phyloP scores from a whole-genome alignment of 192 early-diverging fungal genomes.

The Coemansia umbellata region DNA sequence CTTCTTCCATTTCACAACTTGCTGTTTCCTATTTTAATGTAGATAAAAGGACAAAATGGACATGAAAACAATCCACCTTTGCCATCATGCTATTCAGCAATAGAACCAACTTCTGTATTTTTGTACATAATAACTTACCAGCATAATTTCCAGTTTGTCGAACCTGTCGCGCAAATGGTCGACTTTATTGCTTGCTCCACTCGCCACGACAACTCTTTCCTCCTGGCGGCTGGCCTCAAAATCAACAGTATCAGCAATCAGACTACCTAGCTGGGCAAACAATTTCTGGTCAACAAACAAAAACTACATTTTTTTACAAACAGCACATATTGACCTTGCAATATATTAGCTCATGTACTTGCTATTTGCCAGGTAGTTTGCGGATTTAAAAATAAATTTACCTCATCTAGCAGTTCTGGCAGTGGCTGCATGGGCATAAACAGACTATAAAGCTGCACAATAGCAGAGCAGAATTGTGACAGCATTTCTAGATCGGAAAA shows the following conservation, averaged over 20 bases:
- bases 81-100: too few relatives aligned
- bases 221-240: conserved; percentile 29
- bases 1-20: conserved; percentile 31
- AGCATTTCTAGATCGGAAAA: conserved; percentile 28
- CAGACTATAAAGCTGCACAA: conserved; percentile 20
- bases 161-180: conserved; percentile 29
- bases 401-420: conserved; percentile 19
- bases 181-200: conserved; percentile 19
- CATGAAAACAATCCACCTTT: too few relatives aligned
- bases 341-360: too few relatives aligned
- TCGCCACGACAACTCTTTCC: conserved; percentile 21
- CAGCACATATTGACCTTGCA: too few relatives aligned
- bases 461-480: conserved; percentile 30
- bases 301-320: conserved; percentile 21
- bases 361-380: too few relatives aligned
- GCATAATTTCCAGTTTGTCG: conserved; percentile 6
- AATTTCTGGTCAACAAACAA: conserved; percentile 10
- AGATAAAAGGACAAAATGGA: too few relatives aligned
- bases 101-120: too few relatives aligned
- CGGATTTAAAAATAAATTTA: conserved; percentile 3
- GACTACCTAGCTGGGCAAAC: conserved; percentile 19
- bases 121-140: conserved; percentile 18
- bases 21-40: conserved; percentile 31
- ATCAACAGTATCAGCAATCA: conserved; percentile 28
- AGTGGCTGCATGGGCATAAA: conserved; percentile 7